Evolutionary conservation across 805 yeast genomes (phyloP), one percentile per base, ranked within the genome.

Genomic region (Candida koratica): DNA sequence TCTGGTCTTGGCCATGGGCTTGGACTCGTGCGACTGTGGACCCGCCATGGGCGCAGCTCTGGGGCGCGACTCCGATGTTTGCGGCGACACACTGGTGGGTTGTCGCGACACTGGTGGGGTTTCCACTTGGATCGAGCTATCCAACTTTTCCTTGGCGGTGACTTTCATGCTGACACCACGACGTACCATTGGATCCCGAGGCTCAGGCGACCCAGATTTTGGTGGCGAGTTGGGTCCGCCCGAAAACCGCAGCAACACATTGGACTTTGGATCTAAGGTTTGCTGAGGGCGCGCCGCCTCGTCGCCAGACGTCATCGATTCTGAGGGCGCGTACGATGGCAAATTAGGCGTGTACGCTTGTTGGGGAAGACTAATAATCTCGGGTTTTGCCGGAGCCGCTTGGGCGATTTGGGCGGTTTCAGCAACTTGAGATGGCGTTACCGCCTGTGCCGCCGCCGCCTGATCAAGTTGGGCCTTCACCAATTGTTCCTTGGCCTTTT

Each of bases 121-220:
- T 31, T 34, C 26, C 4, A 33, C 27, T 23, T 39, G 34, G 4
- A 44, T 32, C 34, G 44, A 24, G 12, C 44, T 14, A 24, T 38
- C 39, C 12, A 56, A 67, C 42, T 67, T 73, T 45, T 75, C 81
- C 48, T 69, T 73, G 10, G 77, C 71, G 1, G 81, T 75, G n/a
- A 75, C 70, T 49, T 72, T 75, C 73, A 75, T 67, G 50, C 79
- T 72, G 7, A 76, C 79, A 44, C 79, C 79, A 48, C 81, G 71
- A 48, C 79, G 79, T 31, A 75, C 72, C 61, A 64, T 47, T 26
- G 70, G 69, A 36, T 67, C 72, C n/a, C 38, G 49, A 37, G 45
- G 50, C 5, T 43, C 42, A 10, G 49, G 45, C 4, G 32, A 29
- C 20, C 25, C 20, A 3, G 37, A 12, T 9, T 29, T 29, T 10